Evolutionary conservation across 768 basidiomycete species (phyloP), one percentile per base, ranked within the genome.

Genomic region (Tephrocybe sp.): DNA sequence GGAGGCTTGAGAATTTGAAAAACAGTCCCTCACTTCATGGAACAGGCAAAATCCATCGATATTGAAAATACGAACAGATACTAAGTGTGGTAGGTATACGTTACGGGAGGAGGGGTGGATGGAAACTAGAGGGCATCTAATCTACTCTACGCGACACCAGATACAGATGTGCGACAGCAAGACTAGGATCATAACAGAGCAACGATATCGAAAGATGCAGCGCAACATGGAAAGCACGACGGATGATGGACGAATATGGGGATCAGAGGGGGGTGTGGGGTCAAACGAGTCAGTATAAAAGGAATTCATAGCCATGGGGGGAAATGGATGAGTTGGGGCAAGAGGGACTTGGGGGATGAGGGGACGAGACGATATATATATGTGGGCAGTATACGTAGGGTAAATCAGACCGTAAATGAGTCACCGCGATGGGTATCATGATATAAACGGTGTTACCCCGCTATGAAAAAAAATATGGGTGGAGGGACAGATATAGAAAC

Each of bases 341-440:
- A 8, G 29, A 19, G 10, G 11, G 19, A 15, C n/a, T 16, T n/a
- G 27, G 19, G 34, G 47, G 37, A 24, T 30, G 19, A 42, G 18
- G 33, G 16, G 13, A 5, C 13, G 37, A 19, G 27, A 10, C 9
- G 29, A 16, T n/a, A 42, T n/a, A 16, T 16, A 30, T 31, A 38
- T 18, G 43, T 24, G 30, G 22, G 3, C 3, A 19, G 8, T 9
- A 9, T 38, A 19, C 16, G 24, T 34, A 23, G 38, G 36, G 33
- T 36, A 45, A 24, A 37, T 29, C 21, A 40, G 12, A 39, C 47
- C 45, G 36, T 47, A 41, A 46, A 44, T 49, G 49, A 58, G 46
- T 50, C 45, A 48, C 49, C 49, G 19, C 13, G 33, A 45, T n/a
- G 37, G 52, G 49, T 56, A 56, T 56, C 57, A 55, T 56, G 25